A percentile compares a stretch with the other conserved stretches of the same genome.
Evolutionary conservation across 108 stramenopile species (phyloP).

Genomic region (Pelagomonas calceolata): DNA sequence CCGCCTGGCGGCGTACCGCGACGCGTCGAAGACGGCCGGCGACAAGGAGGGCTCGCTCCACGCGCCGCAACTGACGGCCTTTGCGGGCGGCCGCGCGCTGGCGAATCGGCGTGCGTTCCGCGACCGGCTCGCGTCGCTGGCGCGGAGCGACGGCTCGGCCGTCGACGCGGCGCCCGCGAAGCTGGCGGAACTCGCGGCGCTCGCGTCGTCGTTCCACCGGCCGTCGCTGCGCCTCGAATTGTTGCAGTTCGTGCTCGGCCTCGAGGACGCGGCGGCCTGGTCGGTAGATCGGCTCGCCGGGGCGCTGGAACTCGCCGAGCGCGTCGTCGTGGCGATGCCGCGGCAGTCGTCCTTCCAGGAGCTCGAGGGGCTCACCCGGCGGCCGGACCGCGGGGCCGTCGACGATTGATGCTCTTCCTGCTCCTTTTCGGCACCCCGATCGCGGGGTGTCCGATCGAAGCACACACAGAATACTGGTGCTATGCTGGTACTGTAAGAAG

Average conservation of each 20-base stretch:
- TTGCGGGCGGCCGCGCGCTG: background rate
- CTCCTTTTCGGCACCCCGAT: too few relatives aligned
- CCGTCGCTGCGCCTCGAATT: slow-evolving; percentile 75
- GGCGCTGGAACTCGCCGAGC: background rate
- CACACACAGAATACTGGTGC: too few relatives aligned
- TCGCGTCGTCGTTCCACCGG: slow-evolving; percentile 57
- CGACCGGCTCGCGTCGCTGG: background rate
- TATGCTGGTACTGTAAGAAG: too few relatives aligned
- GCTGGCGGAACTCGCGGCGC: slow-evolving; percentile 40
- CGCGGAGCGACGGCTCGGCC: background rate
- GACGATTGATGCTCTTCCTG: too few relatives aligned
- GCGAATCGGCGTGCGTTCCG: background rate
- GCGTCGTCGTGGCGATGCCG: too few relatives aligned
- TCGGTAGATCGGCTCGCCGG: background rate
- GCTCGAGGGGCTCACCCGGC: too few relatives aligned
- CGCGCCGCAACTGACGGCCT: background rate
- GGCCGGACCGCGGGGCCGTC: too few relatives aligned
- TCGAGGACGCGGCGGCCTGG: slow-evolving; percentile 41
- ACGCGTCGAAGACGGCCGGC: background rate
- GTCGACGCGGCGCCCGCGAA: too few relatives aligned
- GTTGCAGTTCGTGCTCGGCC: slow-evolving; percentile 70
- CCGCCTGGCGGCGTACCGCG: background rate
- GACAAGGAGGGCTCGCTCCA: too few relatives aligned
- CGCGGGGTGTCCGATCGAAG: too few relatives aligned
- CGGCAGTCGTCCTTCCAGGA: too few relatives aligned